Evolutionary conservation across 148 eudicot genomes (phyloP).

Genomic region (Fagopyrum homotropicum): DNA sequence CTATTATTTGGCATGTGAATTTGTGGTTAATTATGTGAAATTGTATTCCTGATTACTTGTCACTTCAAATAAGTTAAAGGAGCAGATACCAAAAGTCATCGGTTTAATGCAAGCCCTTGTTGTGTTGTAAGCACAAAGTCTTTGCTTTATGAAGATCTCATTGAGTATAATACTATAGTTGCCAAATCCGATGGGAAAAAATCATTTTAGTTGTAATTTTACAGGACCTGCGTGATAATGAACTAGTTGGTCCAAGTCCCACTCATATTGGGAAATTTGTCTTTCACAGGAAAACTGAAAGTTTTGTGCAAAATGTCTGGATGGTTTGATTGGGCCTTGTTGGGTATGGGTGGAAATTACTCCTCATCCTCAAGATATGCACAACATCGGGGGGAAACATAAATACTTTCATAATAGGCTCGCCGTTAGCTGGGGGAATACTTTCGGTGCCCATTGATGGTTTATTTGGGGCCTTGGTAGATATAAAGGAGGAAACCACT

Average conservation of each 20-base stretch:
- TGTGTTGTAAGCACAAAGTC: slow-evolving; percentile 44
- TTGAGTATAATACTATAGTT: background rate
- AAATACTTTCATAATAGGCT: too few relatives aligned
- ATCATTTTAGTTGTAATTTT: background rate
- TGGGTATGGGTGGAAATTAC: too few relatives aligned
- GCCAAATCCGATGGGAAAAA: background rate
- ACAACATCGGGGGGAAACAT: too few relatives aligned
- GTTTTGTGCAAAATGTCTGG: slow-evolving; percentile 11
- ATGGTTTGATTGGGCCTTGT: too few relatives aligned
- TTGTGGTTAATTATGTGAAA: background rate
- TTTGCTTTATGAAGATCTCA: background rate
- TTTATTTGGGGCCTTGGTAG: too few relatives aligned
- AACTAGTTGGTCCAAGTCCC: slow-evolving; percentile 56
- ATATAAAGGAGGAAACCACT: too few relatives aligned
- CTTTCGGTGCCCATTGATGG: too few relatives aligned
- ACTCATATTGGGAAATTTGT: slow-evolving; percentile 58
- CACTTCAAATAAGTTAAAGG: slow-evolving; percentile 54
- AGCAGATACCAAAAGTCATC: slow-evolving; percentile 58
- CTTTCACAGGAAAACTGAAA: slow-evolving; percentile 73
- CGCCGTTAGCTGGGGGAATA: too few relatives aligned
- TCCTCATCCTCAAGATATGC: too few relatives aligned
- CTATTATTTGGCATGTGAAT: background rate
- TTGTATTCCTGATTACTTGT: slow-evolving; percentile 21
- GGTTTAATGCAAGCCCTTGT: slow-evolving; percentile 80
- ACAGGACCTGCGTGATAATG: slow-evolving; percentile 61